Evolutionary conservation across 176 grass and related monocot species (phyloP).

Genomic region (Rhynchospora pubera): DNA sequence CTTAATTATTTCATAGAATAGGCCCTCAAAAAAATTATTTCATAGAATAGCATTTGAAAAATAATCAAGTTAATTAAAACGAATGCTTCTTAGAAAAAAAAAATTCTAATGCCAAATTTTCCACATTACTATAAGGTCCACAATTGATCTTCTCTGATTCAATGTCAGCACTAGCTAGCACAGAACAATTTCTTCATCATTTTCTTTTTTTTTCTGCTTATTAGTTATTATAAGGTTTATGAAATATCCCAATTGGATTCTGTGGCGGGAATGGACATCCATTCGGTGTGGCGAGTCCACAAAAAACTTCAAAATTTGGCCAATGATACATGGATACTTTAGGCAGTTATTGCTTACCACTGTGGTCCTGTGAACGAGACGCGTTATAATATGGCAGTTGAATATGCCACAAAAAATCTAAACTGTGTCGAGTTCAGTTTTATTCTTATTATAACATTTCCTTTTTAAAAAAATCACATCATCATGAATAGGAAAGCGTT

Average conservation of each 20-base stretch:
- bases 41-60: too few relatives aligned
- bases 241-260: not conserved
- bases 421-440: not conserved
- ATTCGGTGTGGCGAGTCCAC: not conserved
- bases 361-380: not conserved
- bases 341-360: not conserved
- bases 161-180: not conserved
- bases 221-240: too few relatives aligned
- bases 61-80: too few relatives aligned
- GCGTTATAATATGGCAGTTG: not conserved
- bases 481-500: constrained; percentile 1
- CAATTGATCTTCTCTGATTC: not conserved
- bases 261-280: not conserved
- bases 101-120: not conserved
- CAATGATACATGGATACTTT: not conserved
- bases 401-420: not conserved
- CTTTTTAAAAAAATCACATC: not conserved
- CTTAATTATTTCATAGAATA: too few relatives aligned
- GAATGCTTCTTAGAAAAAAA: not conserved
- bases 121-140: not conserved
- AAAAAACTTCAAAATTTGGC: not conserved
- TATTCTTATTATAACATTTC: not conserved
- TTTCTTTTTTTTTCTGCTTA: too few relatives aligned
- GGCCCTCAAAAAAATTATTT: too few relatives aligned
- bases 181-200: too few relatives aligned